Evolutionary conservation across 164 flowering plant species (phyloP).

Genomic region (Tetrastigma voinierianum): DNA sequence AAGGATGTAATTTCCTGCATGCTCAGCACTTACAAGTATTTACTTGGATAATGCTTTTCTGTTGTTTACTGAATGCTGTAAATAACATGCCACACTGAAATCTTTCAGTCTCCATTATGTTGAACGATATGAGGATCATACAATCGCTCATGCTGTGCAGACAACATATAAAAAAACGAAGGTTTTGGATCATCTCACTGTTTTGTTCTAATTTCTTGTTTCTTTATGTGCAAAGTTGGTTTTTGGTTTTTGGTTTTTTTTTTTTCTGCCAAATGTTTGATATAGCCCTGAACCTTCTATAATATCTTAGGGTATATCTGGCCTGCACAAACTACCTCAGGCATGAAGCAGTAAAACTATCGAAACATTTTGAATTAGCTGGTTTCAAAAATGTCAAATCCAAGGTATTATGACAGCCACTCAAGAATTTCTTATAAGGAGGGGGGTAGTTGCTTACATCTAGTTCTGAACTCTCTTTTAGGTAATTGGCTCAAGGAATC

Average conservation of each 20-base stretch:
- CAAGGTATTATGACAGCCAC: slow-evolving; percentile 53
- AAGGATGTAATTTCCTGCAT: neutral
- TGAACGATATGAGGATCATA: slow-evolving; percentile 88
- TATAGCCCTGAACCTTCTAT: neutral
- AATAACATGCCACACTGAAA: slow-evolving; percentile 72
- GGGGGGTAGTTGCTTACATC: neutral
- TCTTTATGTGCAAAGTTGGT: neutral
- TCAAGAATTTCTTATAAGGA: neutral
- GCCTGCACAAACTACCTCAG: slow-evolving; percentile 83
- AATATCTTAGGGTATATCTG: slow-evolving; percentile 65
- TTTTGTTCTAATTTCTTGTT: neutral
- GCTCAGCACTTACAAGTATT: neutral
- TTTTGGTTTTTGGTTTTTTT: too few relatives aligned
- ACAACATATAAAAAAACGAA: slow-evolving; percentile 84
- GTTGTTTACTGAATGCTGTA: slow-evolving; percentile 6
- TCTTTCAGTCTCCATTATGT: slow-evolving; percentile 91
- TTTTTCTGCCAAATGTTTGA: neutral
- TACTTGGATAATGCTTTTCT: neutral
- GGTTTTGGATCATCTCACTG: slow-evolving; percentile 31
- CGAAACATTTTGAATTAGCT: slow-evolving; percentile 69
- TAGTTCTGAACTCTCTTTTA: slow-evolving; percentile 17
- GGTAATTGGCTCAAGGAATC: slow-evolving; percentile 94
- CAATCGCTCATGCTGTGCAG: slow-evolving; percentile 90
- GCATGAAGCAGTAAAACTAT: slow-evolving; percentile 83
- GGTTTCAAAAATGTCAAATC: slow-evolving; percentile 90